Percentiles rank a stretch among this genome's conserved stretches.
Conservation (phyloP, 2,329 filamentous ascomycete species). For the Pseudocercospora fuligena region DNA sequence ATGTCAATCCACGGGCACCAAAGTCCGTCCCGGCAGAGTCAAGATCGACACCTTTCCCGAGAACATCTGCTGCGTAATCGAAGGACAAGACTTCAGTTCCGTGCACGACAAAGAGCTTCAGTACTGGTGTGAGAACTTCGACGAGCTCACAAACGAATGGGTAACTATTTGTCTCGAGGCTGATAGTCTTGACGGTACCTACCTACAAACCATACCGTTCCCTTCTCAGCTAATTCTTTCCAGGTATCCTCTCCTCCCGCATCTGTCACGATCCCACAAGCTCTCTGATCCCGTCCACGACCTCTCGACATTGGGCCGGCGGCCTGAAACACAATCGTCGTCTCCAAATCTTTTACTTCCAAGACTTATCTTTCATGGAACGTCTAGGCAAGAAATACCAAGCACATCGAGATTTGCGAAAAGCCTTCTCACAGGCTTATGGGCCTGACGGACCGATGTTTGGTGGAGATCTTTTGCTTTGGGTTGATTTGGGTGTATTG, state of each 20-base stretch:
- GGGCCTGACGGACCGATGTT: slow-evolving; percentile 10
- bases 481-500: slow-evolving; percentile 12
- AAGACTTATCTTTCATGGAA: slow-evolving; percentile 10
- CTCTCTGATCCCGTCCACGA: neutral
- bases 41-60: neutral
- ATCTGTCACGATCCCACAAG: neutral
- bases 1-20: neutral
- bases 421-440: slow-evolving; percentile 11
- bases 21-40: neutral
- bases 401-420: slow-evolving; percentile 9
- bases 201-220: neutral
- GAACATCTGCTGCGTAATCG: slow-evolving; percentile 1
- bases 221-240: neutral
- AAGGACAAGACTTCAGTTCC: slow-evolving; percentile 5
- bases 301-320: neutral
- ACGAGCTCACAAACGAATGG: slow-evolving; percentile 14
- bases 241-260: neutral
- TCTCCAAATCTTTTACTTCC: slow-evolving; percentile 14
- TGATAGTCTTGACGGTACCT: neutral
- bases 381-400: slow-evolving; percentile 12
- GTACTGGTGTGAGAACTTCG: slow-evolving; percentile 11
- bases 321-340: slow-evolving; percentile 11
- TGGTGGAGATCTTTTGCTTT: slow-evolving; percentile 6
- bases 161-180: slow-evolving; percentile 3
- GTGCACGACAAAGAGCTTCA: slow-evolving; percentile 1